phyloP scores from a whole-genome alignment of 345 rosid genomes.

The Populus euphratica region DNA sequence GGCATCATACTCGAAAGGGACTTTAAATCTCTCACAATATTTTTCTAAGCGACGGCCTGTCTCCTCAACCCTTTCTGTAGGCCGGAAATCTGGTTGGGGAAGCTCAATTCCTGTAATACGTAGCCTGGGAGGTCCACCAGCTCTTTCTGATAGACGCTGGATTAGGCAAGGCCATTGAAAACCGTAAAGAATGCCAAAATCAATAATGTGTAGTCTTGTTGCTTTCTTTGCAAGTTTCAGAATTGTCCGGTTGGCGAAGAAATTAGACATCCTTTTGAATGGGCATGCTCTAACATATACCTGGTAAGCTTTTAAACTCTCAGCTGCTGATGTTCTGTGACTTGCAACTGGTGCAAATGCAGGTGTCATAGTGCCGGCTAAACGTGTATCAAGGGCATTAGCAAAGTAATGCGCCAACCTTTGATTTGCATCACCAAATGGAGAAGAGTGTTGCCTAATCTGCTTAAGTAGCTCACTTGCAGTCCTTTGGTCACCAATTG shows the following conservation, averaged over 20 bases:
- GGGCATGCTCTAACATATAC: conserved; percentile 49
- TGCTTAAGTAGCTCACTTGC: conserved; percentile 22
- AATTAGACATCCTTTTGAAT: conserved; percentile 40
- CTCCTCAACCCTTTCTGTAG: conserved; percentile 56
- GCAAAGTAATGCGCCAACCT: conserved; percentile 31
- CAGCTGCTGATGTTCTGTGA: conserved; percentile 44
- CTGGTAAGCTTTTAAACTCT: conserved; percentile 50
- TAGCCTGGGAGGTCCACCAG: conserved; percentile 51
- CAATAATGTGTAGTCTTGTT: conserved; percentile 48
- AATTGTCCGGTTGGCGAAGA: conserved; percentile 48
- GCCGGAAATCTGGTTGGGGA: conserved; percentile 60
- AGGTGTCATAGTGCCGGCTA: conserved; percentile 46
- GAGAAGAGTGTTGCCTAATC: conserved; percentile 30
- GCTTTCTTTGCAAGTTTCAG: conserved; percentile 44
- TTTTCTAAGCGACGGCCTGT: conserved; percentile 41
- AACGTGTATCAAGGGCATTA: conserved; percentile 29
- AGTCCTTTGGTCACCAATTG: conserved; percentile 19
- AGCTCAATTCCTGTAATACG: conserved; percentile 54
- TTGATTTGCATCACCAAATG: conserved; percentile 32
- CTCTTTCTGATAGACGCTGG: conserved; percentile 39
- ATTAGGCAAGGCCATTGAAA: conserved; percentile 68
- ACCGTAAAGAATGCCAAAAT: conserved; percentile 57
- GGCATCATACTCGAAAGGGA: conserved; percentile 52
- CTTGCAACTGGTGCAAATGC: conserved; percentile 29
- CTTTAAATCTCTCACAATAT: conserved; percentile 46